phyloP scores from a whole-genome alignment of 2,329 filamentous ascomycete species.

The Malbranchea zuffiana region DNA sequence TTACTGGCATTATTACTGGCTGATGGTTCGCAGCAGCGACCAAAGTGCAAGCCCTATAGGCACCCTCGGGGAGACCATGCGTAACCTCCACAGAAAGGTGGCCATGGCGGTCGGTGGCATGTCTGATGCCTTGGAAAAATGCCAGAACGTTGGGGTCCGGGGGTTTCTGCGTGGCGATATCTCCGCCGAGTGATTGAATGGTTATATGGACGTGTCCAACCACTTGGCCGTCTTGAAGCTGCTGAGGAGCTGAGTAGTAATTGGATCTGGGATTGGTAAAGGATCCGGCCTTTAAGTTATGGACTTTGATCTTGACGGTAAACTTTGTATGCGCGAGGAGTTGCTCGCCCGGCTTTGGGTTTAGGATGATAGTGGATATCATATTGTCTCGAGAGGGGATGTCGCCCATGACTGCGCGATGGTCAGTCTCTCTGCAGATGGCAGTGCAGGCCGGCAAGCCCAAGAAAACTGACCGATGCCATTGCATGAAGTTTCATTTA shows the following conservation, averaged over 20 bases:
- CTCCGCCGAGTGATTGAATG: conserved; percentile 38
- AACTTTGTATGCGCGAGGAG: conserved; percentile 36
- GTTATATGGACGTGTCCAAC: conserved; percentile 36
- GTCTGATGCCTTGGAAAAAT: conserved; percentile 51
- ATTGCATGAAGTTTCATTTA: conserved; percentile 44
- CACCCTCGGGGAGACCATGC: conserved; percentile 39
- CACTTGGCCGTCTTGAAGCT: conserved; percentile 33
- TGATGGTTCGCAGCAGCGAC: conserved; percentile 44
- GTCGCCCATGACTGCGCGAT: conserved; percentile 42
- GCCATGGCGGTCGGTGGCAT: conserved; percentile 39
- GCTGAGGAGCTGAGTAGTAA: conserved; percentile 47
- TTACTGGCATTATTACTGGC: conserved; percentile 45
- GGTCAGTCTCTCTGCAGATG: no score
- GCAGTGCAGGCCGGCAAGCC: no score
- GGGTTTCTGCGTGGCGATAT: conserved; percentile 28
- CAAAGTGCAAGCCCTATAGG: conserved; percentile 45
- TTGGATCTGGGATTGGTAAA: conserved; percentile 46
- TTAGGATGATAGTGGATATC: conserved; percentile 45
- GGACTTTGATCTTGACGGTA: conserved; percentile 39
- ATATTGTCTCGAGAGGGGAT: conserved; percentile 43
- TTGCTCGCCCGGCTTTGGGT: conserved; percentile 35
- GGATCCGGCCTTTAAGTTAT: conserved; percentile 41
- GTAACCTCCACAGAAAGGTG: conserved; percentile 36
- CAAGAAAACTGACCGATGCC: conserved; percentile 35
- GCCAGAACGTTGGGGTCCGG: conserved; percentile 38